Evolutionary conservation across 345 rosid species (phyloP).

Genomic region (Hibiscus syriacus): DNA sequence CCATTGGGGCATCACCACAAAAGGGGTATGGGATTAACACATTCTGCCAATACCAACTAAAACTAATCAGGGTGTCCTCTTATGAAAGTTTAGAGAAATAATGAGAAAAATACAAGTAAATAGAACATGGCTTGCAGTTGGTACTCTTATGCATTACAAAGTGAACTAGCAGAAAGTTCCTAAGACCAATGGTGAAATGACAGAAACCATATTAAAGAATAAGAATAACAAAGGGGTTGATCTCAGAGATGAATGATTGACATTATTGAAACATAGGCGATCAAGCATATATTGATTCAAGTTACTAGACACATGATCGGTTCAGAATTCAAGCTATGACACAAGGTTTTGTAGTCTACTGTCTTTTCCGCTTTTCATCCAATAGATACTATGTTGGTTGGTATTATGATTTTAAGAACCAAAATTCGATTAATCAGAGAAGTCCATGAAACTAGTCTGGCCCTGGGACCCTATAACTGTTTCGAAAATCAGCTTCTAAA

Average conservation of each 20-base stretch:
- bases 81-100: background rate
- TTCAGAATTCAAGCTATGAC: background rate
- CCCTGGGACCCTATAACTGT: background rate
- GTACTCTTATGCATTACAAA: background rate
- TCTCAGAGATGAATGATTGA: background rate
- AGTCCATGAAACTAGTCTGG: background rate
- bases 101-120: no score
- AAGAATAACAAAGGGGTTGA: background rate
- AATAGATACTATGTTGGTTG: background rate
- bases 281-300: background rate
- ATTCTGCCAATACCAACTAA: no score
- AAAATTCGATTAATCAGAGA: background rate
- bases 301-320: background rate
- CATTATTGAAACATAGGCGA: background rate
- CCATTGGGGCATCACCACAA: no score
- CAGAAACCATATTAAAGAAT: background rate
- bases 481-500: background rate
- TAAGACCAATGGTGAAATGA: background rate
- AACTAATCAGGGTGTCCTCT: background rate
- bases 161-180: background rate
- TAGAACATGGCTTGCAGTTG: background rate
- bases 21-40: no score
- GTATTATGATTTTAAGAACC: background rate
- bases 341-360: background rate
- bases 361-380: no score